Conservation (phyloP, 768 basidiomycete genomes). For the Heimioporus sp. region DNA sequence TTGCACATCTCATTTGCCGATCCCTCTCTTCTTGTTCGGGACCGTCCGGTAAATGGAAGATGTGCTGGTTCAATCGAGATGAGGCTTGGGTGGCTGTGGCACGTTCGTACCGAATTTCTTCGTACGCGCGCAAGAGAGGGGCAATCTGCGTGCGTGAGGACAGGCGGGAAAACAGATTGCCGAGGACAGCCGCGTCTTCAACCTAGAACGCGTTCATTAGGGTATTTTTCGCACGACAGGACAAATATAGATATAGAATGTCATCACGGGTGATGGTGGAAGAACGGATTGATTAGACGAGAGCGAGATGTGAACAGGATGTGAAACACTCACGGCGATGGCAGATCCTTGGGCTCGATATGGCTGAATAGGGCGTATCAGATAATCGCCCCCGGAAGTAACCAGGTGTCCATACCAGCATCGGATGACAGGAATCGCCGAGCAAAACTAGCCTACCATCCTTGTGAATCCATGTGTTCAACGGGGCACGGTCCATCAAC, state of each 20-base stretch:
- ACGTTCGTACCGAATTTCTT: slow-evolving; percentile 49
- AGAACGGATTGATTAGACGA: background rate
- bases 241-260: no score
- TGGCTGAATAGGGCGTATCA: slow-evolving; percentile 30
- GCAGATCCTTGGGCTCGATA: slow-evolving; percentile 56
- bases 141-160: slow-evolving; percentile 40
- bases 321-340: slow-evolving; percentile 41
- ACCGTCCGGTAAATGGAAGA: slow-evolving; percentile 58
- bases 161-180: slow-evolving; percentile 49
- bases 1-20: slow-evolving; percentile 46
- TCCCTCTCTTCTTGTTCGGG: slow-evolving; percentile 52
- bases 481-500: slow-evolving; percentile 47
- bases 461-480: slow-evolving; percentile 48
- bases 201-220: slow-evolving; percentile 17
- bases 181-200: slow-evolving; percentile 41
- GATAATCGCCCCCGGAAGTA: background rate
- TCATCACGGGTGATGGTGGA: no score
- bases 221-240: no score
- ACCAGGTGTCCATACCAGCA: slow-evolving; percentile 35
- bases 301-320: background rate
- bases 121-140: slow-evolving; percentile 49
- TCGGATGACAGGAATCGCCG: slow-evolving; percentile 58
- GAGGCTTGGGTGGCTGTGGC: slow-evolving; percentile 48
- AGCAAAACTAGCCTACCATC: slow-evolving; percentile 43
- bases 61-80: slow-evolving; percentile 48